Evolutionary conservation across 2,329 filamentous ascomycete species (phyloP).

Genomic region (Paecilomyces formosus): DNA sequence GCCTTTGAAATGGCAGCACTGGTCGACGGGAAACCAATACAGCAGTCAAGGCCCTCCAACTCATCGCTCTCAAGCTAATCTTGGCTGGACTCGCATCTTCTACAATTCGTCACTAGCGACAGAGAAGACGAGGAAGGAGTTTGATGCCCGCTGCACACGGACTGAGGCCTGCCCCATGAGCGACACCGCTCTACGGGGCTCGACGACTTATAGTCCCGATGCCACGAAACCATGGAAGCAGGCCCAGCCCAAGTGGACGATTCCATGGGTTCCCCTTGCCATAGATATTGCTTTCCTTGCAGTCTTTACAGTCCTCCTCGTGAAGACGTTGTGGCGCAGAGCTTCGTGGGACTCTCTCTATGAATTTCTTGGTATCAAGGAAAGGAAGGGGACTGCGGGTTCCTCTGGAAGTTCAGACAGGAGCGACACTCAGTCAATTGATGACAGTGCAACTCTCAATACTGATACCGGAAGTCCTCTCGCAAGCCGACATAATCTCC

Average conservation of each 20-base stretch:
- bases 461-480: neutral
- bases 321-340: slow-evolving; percentile 7
- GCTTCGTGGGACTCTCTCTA: slow-evolving; percentile 6
- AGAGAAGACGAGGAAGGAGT: slow-evolving; percentile 15
- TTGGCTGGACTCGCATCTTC: slow-evolving; percentile 42
- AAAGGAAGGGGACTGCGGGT: slow-evolving; percentile 1
- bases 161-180: slow-evolving; percentile 27
- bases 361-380: slow-evolving; percentile 1
- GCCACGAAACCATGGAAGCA: slow-evolving; percentile 24
- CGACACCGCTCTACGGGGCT: slow-evolving; percentile 25
- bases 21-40: slow-evolving; percentile 39
- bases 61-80: slow-evolving; percentile 31
- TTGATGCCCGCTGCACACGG: slow-evolving; percentile 21
- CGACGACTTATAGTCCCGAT: slow-evolving; percentile 17
- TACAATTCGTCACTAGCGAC: slow-evolving; percentile 42
- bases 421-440: neutral
- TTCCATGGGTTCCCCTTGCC: neutral
- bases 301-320: slow-evolving; percentile 3
- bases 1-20: slow-evolving; percentile 40
- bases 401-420: slow-evolving; percentile 1
- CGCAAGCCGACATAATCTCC: neutral
- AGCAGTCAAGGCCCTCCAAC: slow-evolving; percentile 39
- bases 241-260: slow-evolving; percentile 7
- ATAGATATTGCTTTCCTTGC: neutral
- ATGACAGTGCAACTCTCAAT: neutral